These are phyloP conservation scores for Clathrus columnatus DNA, from an alignment of 768 basidiomycete genomes.

Conservation along the genomic window DNA sequence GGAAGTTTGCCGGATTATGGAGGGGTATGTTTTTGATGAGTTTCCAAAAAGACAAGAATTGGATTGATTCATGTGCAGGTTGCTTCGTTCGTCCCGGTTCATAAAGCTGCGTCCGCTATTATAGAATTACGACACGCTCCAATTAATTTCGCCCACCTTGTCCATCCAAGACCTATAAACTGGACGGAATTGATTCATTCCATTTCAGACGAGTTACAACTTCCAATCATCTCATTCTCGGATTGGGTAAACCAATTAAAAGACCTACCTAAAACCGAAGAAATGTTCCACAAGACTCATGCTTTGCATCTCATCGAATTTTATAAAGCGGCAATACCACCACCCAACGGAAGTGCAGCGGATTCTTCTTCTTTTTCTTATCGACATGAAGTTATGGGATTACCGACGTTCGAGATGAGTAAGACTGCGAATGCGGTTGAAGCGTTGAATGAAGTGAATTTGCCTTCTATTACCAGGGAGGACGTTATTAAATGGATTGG, in stretches of 20 bases:
- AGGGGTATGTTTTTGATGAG: not conserved
- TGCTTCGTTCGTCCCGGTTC: constrained; percentile 15
- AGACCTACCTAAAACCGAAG: constrained; percentile 9
- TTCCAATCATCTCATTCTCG: constrained; percentile 26
- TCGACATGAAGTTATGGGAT: not conserved
- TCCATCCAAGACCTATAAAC: constrained; percentile 18
- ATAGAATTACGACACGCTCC: constrained; percentile 25
- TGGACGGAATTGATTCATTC: constrained; percentile 25
- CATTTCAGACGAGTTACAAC: constrained; percentile 15
- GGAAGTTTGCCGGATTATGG: not conserved
- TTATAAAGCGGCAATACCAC: not conserved
- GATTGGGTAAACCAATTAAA: constrained; percentile 25
- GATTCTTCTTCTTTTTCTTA: not conserved
- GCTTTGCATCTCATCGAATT: constrained; percentile 24
- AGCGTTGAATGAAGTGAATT: not conserved
- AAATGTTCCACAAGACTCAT: constrained; percentile 13
- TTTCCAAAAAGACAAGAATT: not conserved
- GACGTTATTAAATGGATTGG: constrained; percentile 5
- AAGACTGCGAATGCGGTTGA: constrained; percentile 11
- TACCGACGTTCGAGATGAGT: constrained; percentile 1
- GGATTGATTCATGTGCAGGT: not conserved
- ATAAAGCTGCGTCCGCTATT: constrained; percentile 24
- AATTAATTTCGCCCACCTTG: constrained; percentile 15
- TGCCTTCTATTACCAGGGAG: not conserved
- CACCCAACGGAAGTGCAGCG: not conserved